phyloP scores from a whole-genome alignment of 208 protist genomes.

The Hexamita inflata region DNA sequence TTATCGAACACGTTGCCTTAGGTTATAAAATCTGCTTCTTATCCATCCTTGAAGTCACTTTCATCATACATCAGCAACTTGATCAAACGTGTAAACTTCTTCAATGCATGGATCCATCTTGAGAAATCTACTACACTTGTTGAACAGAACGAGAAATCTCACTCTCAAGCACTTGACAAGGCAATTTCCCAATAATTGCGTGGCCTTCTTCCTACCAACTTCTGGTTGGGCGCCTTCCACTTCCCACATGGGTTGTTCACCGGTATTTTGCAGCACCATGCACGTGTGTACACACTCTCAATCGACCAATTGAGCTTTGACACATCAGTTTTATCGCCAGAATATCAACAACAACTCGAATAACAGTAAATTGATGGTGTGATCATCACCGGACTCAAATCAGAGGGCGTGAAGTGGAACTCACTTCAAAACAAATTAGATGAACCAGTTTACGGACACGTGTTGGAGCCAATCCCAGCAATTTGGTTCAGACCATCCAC shows the following conservation, averaged over 20 bases:
- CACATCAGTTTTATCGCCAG: slow-evolving; percentile 58
- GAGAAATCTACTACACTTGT: neutral
- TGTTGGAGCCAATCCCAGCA: slow-evolving; percentile 69
- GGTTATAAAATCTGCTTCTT: slow-evolving; percentile 62
- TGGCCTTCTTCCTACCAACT: slow-evolving; percentile 69
- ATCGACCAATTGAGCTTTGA: slow-evolving; percentile 82
- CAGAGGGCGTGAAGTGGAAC: slow-evolving; percentile 80
- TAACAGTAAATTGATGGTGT: slow-evolving; percentile 65
- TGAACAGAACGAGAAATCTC: neutral
- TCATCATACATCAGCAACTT: slow-evolving; percentile 74
- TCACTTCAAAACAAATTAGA: slow-evolving; percentile 50
- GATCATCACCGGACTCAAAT: slow-evolving; percentile 73
- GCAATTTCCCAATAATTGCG: too few species aligned
- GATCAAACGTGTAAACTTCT: slow-evolving; percentile 66
- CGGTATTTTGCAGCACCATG: slow-evolving; percentile 81
- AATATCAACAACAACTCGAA: slow-evolving; percentile 37
- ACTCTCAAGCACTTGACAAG: too few species aligned
- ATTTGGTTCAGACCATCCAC: slow-evolving; percentile 68
- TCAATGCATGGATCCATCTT: slow-evolving; percentile 63
- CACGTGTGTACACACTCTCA: slow-evolving; percentile 64
- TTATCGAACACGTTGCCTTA: neutral
- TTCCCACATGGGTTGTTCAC: slow-evolving; percentile 95
- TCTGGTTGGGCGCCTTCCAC: slow-evolving; percentile 88
- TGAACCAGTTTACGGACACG: slow-evolving; percentile 75
- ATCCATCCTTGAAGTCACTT: slow-evolving; percentile 76